Percentiles rank a stretch among this genome's conserved stretches.
phyloP scores from a whole-genome alignment of 2,329 filamentous ascomycete species.

The Metarhizium robertsii region DNA sequence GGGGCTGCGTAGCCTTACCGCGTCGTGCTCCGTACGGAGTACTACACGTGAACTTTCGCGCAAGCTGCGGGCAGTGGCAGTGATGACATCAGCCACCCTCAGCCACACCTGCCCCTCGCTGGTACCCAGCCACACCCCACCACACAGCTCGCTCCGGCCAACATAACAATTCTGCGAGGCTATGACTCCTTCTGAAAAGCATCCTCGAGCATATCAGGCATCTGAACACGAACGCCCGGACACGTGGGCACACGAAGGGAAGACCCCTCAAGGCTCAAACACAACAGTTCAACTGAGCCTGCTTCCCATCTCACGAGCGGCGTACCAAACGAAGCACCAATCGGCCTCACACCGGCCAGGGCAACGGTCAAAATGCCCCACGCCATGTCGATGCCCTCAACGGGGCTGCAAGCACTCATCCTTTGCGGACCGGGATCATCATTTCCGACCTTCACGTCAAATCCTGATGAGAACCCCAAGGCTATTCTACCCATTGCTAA shows the following conservation, averaged over 20 bases:
- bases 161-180: not conserved
- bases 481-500: conserved; percentile 76
- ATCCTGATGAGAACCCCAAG: conserved; percentile 72
- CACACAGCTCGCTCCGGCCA: not conserved
- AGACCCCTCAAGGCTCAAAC: not conserved
- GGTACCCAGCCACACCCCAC: not conserved
- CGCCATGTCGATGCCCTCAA: conserved; percentile 61
- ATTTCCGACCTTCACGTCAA: conserved; percentile 74
- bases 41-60: not conserved
- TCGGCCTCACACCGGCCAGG: not conserved
- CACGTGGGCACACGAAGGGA: not conserved
- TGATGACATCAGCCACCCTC: not conserved
- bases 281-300: not conserved
- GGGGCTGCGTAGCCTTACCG: not conserved
- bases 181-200: conserved; percentile 4
- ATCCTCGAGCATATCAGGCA: not conserved
- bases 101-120: conserved; percentile 2
- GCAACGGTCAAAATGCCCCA: conserved; percentile 52
- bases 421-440: conserved; percentile 76
- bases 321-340: not conserved
- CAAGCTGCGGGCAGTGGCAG: not conserved
- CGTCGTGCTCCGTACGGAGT: not conserved
- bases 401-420: conserved; percentile 74
- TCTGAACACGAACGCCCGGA: not conserved
- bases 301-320: not conserved